Base-by-base conservation (phyloP, 495 filamentous ascomycete genomes). In the Cercophora newfieldiana region DNA sequence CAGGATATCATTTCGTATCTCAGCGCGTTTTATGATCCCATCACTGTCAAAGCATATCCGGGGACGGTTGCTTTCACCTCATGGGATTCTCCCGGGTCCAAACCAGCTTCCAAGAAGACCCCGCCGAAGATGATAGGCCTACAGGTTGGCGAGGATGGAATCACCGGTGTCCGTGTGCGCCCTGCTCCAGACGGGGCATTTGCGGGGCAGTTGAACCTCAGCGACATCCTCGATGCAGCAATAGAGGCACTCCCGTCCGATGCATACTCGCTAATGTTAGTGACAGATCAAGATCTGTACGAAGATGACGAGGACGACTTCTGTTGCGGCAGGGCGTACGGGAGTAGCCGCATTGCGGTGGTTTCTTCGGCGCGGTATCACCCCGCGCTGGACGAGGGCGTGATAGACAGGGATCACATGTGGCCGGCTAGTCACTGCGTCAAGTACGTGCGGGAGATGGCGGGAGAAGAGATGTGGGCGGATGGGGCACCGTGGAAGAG, bases 271-370 rank as follows among this genome's bases (percentile, higher is more conserved):
- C 65, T 90, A 3, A 63, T 88, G 6, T 64, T 91, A 58, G 68
- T 91, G 4, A 74, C 86, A 0, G 69, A 87, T 19, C 85, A 89
- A 21, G 89, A 92, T 69, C 71, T 91, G 47, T 91, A 86, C 71
- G 87, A 91, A 69, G 83, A 85, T 68, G 85, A 88, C 3, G 83
- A 89, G 3, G 89, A 90, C 64, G 83, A 85, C 29, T 91, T 90
- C 65, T 86, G 83, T 64, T 90, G 88, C 68, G 89, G 88, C 2
- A 78, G 86, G 28, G 88, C 89, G 19, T 91, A 89, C 66, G 89
- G 88, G 16, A 86, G 82, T 1, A 85, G 82, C 65, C 76, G 89
- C 5, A 79, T 90, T 4, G 78, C 81, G 0, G 83, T 90, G 6
- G 86, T 91, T 1, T 86, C 83, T 0, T 81, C 76, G 12, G 82